phyloP scores from a whole-genome alignment of 257 asterid genomes.

The Nicotiana benthamiana region DNA sequence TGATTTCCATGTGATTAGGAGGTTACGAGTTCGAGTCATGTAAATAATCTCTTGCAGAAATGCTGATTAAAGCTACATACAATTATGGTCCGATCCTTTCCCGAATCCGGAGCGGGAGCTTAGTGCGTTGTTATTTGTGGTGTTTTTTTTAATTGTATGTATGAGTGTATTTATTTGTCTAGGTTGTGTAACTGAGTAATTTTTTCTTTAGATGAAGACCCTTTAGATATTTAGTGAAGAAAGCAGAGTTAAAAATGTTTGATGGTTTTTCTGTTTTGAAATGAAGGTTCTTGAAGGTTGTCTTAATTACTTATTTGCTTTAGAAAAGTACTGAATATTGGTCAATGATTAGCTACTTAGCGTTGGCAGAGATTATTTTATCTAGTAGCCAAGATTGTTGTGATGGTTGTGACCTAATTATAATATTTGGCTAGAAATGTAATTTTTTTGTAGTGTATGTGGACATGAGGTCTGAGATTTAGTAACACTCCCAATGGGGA shows the following conservation, averaged over 20 bases:
- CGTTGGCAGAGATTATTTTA: neutral
- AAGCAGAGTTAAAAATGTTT: neutral
- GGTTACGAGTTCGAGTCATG: too few relatives aligned
- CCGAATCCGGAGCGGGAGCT: too few relatives aligned
- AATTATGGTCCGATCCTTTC: too few relatives aligned
- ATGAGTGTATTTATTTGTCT: neutral
- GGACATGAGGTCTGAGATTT: neutral
- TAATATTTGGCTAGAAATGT: neutral
- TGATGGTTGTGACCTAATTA: neutral
- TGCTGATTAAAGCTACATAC: accelerated
- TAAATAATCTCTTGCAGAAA: too few relatives aligned
- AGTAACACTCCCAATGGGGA: neutral
- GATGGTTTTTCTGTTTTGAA: neutral
- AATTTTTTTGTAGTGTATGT: neutral
- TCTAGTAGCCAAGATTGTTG: neutral
- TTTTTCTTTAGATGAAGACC: neutral
- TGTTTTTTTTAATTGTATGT: neutral
- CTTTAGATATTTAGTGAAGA: neutral
- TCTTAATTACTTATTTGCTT: neutral
- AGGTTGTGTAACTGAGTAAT: neutral
- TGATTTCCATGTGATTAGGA: too few relatives aligned
- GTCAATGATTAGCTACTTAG: neutral
- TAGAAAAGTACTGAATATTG: neutral
- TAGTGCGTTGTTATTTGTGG: neutral
- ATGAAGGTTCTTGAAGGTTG: neutral